Base-by-base conservation (phyloP, 1,139 yeast species). In the Candida labiduridarum region DNA sequence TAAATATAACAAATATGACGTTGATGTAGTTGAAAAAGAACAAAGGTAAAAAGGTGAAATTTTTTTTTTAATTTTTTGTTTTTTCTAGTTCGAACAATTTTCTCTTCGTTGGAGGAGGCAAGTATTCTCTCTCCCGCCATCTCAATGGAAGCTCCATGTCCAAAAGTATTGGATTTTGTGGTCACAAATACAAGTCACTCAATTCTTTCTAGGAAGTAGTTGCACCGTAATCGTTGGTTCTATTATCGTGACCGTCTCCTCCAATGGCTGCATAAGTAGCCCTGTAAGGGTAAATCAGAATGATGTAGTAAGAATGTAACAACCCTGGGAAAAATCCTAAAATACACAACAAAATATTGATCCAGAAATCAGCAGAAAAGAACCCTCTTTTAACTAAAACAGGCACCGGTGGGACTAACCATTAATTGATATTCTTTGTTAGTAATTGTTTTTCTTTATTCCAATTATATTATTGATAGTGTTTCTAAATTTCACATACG, bases 301-400 rank as follows among this genome's bases (percentile, higher is more conserved):
- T 83, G 56, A 83, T 79, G 63, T 84, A 86, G 67, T 84, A 76
- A 44, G 82, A 75, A 60, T 85, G 91, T 54, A 85, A 66, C 49
- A 86, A 69, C 7, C 96, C 97, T 0, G 97, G 97, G 53, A 91
- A 65, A 67, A 82, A 87, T 3, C 97, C 96, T 47, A 91, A 74
- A 47, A 86, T 59, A 67, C 92, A 88, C 48, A 91, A 76, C 35
- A 89, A 78, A 49, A 91, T 75, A 67, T 90, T 91, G 60, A 90
- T 85, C 68, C 84, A 74, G 59, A 85, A 81, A 61, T 87, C 95
- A 35, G 84, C 83, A 4, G 90, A 80, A 59, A 81, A 81, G 59
- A 86, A 66, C 0, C 96, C 96, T 56, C 91, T 74, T 67, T 89
- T 89, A 56, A 89, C 69, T 56, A 85, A 79, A 29, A 90, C 96